Evolutionary conservation across 129 eudicot genomes (phyloP).

Genomic region (Flaveria ramosissima): DNA sequence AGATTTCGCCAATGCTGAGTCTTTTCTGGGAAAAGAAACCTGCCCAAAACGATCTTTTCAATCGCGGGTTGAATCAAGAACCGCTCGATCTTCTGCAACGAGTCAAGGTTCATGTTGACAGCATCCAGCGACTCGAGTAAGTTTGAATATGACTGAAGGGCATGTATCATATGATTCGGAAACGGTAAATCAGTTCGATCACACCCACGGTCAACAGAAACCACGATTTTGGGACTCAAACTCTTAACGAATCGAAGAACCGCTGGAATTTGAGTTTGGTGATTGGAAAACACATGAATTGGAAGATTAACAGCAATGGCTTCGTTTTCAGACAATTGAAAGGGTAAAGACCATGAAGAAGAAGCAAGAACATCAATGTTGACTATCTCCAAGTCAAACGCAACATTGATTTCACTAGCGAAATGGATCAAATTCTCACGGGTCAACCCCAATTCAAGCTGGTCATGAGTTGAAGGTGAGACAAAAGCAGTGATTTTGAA

Average conservation of each 20-base stretch:
- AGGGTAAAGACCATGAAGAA: constrained; percentile 58
- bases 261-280: constrained; percentile 49
- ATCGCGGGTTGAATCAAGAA: constrained; percentile 76
- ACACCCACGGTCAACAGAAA: constrained; percentile 83
- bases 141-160: constrained; percentile 70
- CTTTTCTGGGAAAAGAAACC: constrained; percentile 60
- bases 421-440: constrained; percentile 78
- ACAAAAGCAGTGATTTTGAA: constrained; percentile 83
- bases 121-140: constrained; percentile 84
- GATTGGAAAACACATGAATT: constrained; percentile 48
- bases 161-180: constrained; percentile 72
- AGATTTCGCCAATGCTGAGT: constrained; percentile 82
- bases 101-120: constrained; percentile 63
- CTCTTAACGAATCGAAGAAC: constrained; percentile 71
- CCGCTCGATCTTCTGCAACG: constrained; percentile 77
- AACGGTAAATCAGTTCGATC: constrained; percentile 79
- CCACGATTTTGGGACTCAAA: constrained; percentile 69
- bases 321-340: constrained; percentile 55
- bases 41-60: constrained; percentile 65
- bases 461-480: constrained; percentile 70
- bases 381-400: constrained; percentile 65
- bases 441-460: constrained; percentile 68
- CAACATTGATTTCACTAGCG: constrained; percentile 66
- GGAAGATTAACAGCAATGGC: constrained; percentile 90
- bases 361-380: constrained; percentile 63